phyloP scores from a whole-genome alignment of 345 rosid genomes.

The Carallia pectinifolia region DNA sequence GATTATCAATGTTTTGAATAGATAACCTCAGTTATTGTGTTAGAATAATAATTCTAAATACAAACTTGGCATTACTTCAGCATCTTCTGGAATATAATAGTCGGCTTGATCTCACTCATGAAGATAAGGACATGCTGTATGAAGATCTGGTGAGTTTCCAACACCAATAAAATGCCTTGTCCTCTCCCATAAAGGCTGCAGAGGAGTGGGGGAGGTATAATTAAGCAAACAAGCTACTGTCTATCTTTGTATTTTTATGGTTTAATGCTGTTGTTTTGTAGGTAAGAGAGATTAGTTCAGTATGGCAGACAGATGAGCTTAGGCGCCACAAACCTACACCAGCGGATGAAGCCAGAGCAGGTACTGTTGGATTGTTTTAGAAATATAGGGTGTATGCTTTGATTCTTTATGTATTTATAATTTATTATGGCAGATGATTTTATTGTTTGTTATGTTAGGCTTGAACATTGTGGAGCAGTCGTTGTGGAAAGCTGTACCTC shows the following conservation, averaged over 20 bases:
- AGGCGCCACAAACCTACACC: constrained; percentile 94
- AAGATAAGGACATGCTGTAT: constrained; percentile 85
- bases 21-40: constrained; percentile 6
- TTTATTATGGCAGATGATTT: constrained; percentile 3
- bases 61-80: constrained; percentile 40
- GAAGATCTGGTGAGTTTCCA: constrained; percentile 79
- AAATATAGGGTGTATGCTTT: constrained; percentile 9
- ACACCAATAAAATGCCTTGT: not conserved
- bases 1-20: constrained; percentile 1
- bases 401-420: not conserved
- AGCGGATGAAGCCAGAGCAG: constrained; percentile 93
- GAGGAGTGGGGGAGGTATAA: not conserved
- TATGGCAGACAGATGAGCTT: constrained; percentile 98
- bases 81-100: constrained; percentile 87
- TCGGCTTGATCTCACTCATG: constrained; percentile 82
- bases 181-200: not conserved
- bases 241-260: not conserved
- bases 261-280: constrained; percentile 29
- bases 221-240: not conserved
- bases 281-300: constrained; percentile 87
- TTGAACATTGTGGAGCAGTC: constrained; percentile 97
- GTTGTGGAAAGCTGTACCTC: constrained; percentile 93
- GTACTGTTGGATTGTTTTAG: constrained; percentile 34
- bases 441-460: constrained; percentile 40
- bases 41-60: constrained; percentile 11